phyloP scores from a whole-genome alignment of 805 yeast genomes.

The Candida tibetensis region DNA sequence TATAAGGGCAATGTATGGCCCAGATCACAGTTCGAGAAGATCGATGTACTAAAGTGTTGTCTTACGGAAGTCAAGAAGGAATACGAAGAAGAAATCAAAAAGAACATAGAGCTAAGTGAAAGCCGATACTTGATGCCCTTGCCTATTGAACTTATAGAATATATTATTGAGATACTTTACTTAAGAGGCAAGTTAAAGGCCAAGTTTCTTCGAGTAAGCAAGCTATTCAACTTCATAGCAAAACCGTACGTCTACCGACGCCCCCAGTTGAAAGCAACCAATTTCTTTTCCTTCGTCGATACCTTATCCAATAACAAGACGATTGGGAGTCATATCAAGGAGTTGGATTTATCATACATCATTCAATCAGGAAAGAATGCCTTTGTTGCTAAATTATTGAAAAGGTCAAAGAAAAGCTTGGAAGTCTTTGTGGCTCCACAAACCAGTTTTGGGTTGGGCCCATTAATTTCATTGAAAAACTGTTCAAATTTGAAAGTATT shows the following conservation, averaged over 20 bases:
- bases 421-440: constrained; percentile 85
- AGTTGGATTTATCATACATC: constrained; percentile 71
- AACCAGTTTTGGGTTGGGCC: constrained; percentile 90
- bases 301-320: constrained; percentile 50
- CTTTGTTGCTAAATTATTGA: constrained; percentile 73
- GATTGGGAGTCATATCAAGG: constrained; percentile 58
- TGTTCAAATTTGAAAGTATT: constrained; percentile 63
- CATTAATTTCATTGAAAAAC: constrained; percentile 72
- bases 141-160: constrained; percentile 35
- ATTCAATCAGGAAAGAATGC: constrained; percentile 93
- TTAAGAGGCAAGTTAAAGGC: constrained; percentile 35
- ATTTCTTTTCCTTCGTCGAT: constrained; percentile 72
- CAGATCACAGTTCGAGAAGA: constrained; percentile 46
- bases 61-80: constrained; percentile 25
- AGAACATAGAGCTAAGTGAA: constrained; percentile 5
- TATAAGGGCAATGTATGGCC: constrained; percentile 44
- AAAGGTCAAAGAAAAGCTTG: constrained; percentile 68
- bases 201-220: constrained; percentile 57
- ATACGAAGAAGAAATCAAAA: constrained; percentile 13
- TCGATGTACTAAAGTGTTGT: constrained; percentile 44
- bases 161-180: constrained; percentile 30
- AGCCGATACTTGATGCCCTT: constrained; percentile 27
- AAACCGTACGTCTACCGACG: constrained; percentile 61
- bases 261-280: constrained; percentile 64
- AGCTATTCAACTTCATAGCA: constrained; percentile 56